These are phyloP conservation scores for Solanum clarkiae DNA, from an alignment of 257 asterid species.

Conservation along the genomic window DNA sequence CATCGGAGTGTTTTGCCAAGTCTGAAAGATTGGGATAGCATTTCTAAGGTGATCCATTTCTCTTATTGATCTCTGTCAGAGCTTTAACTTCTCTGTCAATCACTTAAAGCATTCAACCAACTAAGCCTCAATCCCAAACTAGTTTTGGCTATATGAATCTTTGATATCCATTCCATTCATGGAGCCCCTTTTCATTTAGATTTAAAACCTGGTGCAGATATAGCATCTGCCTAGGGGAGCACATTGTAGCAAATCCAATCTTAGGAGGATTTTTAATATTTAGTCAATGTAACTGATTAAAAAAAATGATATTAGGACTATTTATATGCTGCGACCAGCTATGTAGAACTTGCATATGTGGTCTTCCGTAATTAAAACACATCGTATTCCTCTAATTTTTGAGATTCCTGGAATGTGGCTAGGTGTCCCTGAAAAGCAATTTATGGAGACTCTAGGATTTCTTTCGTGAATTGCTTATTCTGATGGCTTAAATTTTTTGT, in stretches of 20 bases:
- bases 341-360: background rate
- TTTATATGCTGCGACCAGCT: background rate
- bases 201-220: background rate
- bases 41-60: conserved; percentile 40
- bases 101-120: background rate
- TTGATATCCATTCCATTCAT: background rate
- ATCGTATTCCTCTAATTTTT: background rate
- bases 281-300: background rate
- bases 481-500: background rate
- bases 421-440: background rate
- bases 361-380: background rate
- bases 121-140: background rate
- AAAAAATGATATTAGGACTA: background rate
- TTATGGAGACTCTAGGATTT: background rate
- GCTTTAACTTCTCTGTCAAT: background rate
- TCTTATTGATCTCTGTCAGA: background rate
- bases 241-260: background rate
- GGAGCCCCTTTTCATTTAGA: background rate
- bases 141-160: background rate
- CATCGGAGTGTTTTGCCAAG: conserved; percentile 62
- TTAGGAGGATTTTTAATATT: background rate
- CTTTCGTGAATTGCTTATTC: background rate
- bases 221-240: background rate
- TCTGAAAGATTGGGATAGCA: conserved; percentile 81
- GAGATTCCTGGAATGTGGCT: background rate